A percentile compares a stretch with the other conserved stretches of the same genome.
These are phyloP conservation scores for Colletotrichum caudatum DNA, from an alignment of 2,329 filamentous ascomycete genomes.

Conservation along the genomic window DNA sequence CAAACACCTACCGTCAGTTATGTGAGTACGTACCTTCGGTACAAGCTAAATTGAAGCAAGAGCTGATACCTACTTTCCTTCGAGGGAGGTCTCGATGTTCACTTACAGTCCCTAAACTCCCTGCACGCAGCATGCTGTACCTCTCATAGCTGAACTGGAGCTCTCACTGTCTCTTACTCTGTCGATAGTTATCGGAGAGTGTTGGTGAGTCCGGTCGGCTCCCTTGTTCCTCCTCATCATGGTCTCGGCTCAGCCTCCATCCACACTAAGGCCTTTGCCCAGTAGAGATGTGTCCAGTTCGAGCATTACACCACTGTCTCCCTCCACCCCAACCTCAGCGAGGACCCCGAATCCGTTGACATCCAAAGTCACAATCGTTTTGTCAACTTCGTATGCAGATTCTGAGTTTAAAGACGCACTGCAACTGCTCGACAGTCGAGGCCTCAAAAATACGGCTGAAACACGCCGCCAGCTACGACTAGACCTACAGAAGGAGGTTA, in stretches of 20 bases:
- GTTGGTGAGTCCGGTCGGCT: not conserved
- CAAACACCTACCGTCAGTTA: not conserved
- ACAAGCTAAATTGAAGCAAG: not conserved
- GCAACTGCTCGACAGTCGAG: slow-evolving; percentile 78
- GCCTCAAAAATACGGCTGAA: slow-evolving; percentile 79
- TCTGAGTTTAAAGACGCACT: slow-evolving; percentile 90
- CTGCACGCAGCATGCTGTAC: not conserved
- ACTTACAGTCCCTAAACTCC: not conserved
- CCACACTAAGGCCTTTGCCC: slow-evolving; percentile 23
- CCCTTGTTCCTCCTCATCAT: not conserved
- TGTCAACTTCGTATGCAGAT: slow-evolving; percentile 94
- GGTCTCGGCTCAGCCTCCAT: slow-evolving; percentile 17
- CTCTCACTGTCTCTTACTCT: not conserved
- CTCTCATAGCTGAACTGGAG: not conserved
- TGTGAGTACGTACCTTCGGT: not conserved
- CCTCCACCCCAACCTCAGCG: slow-evolving; percentile 49
- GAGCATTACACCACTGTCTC: slow-evolving; percentile 22
- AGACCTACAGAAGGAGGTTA: slow-evolving; percentile 90
- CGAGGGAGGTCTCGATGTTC: not conserved
- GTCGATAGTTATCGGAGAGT: not conserved
- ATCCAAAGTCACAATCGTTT: slow-evolving; percentile 83
- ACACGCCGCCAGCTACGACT: slow-evolving; percentile 83
- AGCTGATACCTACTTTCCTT: not conserved
- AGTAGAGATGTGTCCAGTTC: slow-evolving; percentile 37
- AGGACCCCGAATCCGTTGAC: slow-evolving; percentile 75